Evolutionary conservation across 1,284 basidiomycete species (phyloP), one percentile per base, ranked within the genome.

Genomic region (Meripilus lineatus): DNA sequence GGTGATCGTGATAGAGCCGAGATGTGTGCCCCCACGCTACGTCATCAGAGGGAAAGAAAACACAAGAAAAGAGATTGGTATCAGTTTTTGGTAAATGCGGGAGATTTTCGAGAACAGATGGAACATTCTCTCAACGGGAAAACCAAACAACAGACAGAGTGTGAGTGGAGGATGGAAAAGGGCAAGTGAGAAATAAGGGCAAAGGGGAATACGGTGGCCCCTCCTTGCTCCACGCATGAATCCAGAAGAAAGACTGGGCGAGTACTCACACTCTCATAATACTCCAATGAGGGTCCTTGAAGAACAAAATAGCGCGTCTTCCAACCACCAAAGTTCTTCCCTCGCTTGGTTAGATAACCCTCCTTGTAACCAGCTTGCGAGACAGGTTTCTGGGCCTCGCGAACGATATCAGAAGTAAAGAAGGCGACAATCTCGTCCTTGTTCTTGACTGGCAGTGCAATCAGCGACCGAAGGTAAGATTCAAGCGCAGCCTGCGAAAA

Each of bases 281-380:
- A 98, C 62, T 95, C 91, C 49, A 98, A 74, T 1, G 86, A 72
- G 5, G 90, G 80, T 7, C 93, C 85, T 65, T 92, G 81, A 36
- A 98, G 71, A 6, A 96, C 87, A 58, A 98, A 98, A 65, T 86
- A 98, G 35, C 95, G 77, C 24, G 92, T 93, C 62, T 94, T 94
- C 93, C 93, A 96, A 1, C 89, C 90, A 42, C 93, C 93, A 64
- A 98, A 94, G 59, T 93, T 96, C 69, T 96, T 93, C 17, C 94
- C 94, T 52, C 93, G 81, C 67, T 98, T 98, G 22, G 95, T 97
- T 37, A 97, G 71, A 65, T 95, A 98, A 17, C 95, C 95, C 66
- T 93, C 93, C 66, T 93, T 96, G 70, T 89, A 84, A n/a, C 81
- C 88, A 3, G 76, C 77, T 59, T 89, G 84, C 61, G 81, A 77